phyloP scores from a whole-genome alignment of 495 filamentous ascomycete genomes.

The Penicillium cinerascens region DNA sequence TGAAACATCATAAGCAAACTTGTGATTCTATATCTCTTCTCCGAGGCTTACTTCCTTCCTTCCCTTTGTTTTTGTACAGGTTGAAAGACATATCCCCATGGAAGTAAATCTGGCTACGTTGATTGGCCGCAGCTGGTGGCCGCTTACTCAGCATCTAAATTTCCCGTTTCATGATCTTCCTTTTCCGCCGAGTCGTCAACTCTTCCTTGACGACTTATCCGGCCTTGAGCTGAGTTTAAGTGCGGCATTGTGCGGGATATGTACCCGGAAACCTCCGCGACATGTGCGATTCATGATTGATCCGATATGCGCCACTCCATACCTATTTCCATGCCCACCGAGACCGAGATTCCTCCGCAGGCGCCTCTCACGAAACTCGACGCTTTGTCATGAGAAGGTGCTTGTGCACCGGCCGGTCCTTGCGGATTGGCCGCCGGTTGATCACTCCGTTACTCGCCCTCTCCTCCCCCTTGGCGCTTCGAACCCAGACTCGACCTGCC shows the following conservation, averaged over 20 bases:
- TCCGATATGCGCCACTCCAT: constrained; percentile 39
- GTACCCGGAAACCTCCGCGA: not conserved
- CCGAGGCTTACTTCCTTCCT: not conserved
- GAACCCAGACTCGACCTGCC: constrained; percentile 1
- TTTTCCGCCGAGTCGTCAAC: constrained; percentile 3
- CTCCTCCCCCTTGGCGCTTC: constrained; percentile 10
- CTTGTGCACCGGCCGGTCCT: constrained; percentile 36
- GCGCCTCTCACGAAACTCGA: constrained; percentile 25
- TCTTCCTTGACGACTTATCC: not conserved
- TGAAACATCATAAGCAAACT: constrained; percentile 1
- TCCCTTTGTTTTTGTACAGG: not conserved
- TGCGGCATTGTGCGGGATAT: not conserved
- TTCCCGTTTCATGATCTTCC: constrained; percentile 7
- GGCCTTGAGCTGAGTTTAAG: not conserved
- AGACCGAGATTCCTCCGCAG: constrained; percentile 35
- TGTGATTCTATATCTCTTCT: not conserved
- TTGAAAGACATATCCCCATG: not conserved
- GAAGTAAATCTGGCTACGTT: constrained; percentile 16
- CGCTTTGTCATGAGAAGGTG: constrained; percentile 47
- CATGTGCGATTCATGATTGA: constrained; percentile 24
- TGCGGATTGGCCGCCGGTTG: constrained; percentile 32
- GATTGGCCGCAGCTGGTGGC: constrained; percentile 9
- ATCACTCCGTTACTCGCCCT: constrained; percentile 4
- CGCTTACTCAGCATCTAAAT: constrained; percentile 27
- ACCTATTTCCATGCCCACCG: constrained; percentile 21